Percentiles rank a stretch among this genome's conserved stretches.
Evolutionary conservation across 2,329 filamentous ascomycete genomes (phyloP).

Genomic region (Coleophoma eucalyptorum): DNA sequence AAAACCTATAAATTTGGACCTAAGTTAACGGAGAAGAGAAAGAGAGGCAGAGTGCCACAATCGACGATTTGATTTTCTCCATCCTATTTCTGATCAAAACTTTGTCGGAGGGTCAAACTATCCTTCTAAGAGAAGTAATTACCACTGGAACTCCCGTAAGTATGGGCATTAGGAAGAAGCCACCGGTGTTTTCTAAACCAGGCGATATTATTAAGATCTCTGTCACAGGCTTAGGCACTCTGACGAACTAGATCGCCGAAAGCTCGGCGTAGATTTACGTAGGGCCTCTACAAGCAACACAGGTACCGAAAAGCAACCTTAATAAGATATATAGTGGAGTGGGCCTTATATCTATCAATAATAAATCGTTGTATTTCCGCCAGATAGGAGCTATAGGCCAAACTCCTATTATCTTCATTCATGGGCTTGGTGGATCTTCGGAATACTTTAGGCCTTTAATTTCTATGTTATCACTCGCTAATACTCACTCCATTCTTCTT

Average conservation of each 20-base stretch:
- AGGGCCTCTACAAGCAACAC: constrained; percentile 16
- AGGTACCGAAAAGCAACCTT: constrained; percentile 27
- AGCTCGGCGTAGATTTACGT: constrained; percentile 21
- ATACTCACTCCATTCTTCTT: constrained; percentile 33
- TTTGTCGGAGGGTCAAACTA: constrained; percentile 43
- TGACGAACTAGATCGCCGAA: constrained; percentile 33
- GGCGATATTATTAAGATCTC: constrained; percentile 38
- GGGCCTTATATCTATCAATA: constrained; percentile 33
- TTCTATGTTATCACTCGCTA: constrained; percentile 24
- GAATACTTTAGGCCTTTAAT: constrained; percentile 43
- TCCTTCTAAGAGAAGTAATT: constrained; percentile 46
- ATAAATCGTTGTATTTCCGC: constrained; percentile 37
- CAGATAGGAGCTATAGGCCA: constrained; percentile 17
- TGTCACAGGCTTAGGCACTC: constrained; percentile 35
- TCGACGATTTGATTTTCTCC: constrained; percentile 44
- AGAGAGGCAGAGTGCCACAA: constrained; percentile 44
- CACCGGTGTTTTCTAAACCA: constrained; percentile 35
- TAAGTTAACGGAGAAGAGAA: constrained; percentile 47
- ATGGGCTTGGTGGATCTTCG: constrained; percentile 46
- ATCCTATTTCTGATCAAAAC: constrained; percentile 42
- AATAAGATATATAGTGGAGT: constrained; percentile 23
- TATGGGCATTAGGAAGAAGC: constrained; percentile 42
- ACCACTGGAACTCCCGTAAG: constrained; percentile 45
- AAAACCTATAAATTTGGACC: constrained; percentile 34
- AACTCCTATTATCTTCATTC: constrained; percentile 45